Percentiles rank a stretch among this genome's conserved stretches.
These are phyloP conservation scores for Trichoderma oligosporum DNA, from an alignment of 2,329 filamentous ascomycete genomes.

Conservation along the genomic window DNA sequence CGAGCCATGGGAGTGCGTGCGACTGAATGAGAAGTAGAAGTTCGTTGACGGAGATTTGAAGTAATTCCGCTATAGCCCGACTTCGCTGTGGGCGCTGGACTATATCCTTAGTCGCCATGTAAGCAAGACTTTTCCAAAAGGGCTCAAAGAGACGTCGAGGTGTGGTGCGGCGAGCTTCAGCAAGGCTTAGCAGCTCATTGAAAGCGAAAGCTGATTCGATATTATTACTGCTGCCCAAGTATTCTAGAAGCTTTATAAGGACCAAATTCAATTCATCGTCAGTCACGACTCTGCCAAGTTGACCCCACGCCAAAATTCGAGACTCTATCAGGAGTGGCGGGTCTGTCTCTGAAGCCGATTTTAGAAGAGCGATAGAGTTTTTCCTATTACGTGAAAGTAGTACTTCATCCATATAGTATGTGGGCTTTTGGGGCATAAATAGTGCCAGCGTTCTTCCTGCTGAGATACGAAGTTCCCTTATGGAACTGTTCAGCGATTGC, in stretches of 20 bases:
- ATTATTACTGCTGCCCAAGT: slow-evolving; percentile 77
- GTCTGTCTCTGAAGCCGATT: slow-evolving; percentile 66
- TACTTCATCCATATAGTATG: slow-evolving; percentile 23
- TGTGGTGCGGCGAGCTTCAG: slow-evolving; percentile 59
- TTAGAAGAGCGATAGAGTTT: slow-evolving; percentile 66
- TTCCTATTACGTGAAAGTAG: slow-evolving; percentile 51
- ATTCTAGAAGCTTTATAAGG: slow-evolving; percentile 77
- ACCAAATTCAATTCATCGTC: slow-evolving; percentile 86
- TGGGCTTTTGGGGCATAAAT: slow-evolving; percentile 51
- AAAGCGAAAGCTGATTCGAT: slow-evolving; percentile 78
- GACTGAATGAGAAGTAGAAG: slow-evolving; percentile 73
- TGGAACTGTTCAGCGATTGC: slow-evolving; percentile 74
- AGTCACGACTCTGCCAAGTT: slow-evolving; percentile 70
- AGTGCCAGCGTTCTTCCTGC: slow-evolving; percentile 65
- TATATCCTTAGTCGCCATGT: slow-evolving; percentile 78
- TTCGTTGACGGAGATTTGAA: slow-evolving; percentile 70
- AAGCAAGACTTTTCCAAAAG: slow-evolving; percentile 83
- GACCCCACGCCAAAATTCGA: slow-evolving; percentile 80
- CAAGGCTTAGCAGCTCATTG: slow-evolving; percentile 73
- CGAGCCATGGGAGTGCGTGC: slow-evolving; percentile 80
- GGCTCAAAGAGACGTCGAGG: slow-evolving; percentile 71
- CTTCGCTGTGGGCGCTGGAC: slow-evolving; percentile 76
- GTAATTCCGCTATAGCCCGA: slow-evolving; percentile 73
- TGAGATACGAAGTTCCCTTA: slow-evolving; percentile 78
- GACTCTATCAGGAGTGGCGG: slow-evolving; percentile 71